Evolutionary conservation across 176 grass and related monocot species (phyloP).

Genomic region (Eleusine indica): DNA sequence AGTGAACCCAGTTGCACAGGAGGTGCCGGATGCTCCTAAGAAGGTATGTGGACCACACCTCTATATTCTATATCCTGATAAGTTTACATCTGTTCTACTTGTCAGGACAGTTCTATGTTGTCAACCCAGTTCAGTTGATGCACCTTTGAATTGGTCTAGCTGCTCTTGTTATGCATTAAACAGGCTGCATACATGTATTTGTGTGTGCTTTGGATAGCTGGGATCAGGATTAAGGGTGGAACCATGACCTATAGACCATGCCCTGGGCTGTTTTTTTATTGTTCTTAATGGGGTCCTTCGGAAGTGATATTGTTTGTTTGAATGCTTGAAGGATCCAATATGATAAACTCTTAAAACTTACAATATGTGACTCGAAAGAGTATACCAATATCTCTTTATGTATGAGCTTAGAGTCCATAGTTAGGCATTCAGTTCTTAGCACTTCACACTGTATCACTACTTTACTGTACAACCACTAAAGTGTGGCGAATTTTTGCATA

Average conservation of each 20-base stretch:
- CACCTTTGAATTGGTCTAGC: constrained; percentile 15
- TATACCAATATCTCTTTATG: too few relatives aligned
- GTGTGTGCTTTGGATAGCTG: constrained; percentile 15
- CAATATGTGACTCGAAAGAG: too few relatives aligned
- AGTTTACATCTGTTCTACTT: background rate
- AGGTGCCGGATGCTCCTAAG: constrained; percentile 56
- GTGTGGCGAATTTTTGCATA: background rate
- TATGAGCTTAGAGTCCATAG: too few relatives aligned
- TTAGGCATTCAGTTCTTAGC: too few relatives aligned
- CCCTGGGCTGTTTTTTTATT: background rate
- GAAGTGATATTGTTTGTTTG: too few relatives aligned
- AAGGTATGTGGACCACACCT: constrained; percentile 53
- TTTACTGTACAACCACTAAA: too few relatives aligned
- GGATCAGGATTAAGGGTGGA: background rate
- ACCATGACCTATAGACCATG: too few relatives aligned
- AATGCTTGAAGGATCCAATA: too few relatives aligned
- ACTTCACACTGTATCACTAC: too few relatives aligned
- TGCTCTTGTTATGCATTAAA: constrained; percentile 12
- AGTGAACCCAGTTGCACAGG: constrained; percentile 47
- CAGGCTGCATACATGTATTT: background rate
- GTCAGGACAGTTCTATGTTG: constrained; percentile 24
- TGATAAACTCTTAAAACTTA: too few relatives aligned
- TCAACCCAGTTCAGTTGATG: background rate
- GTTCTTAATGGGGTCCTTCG: background rate
- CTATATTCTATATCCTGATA: constrained; percentile 1